Evolutionary conservation across 1,284 basidiomycete genomes (phyloP), one percentile per base, ranked within the genome.

Genomic region (Mycena sp.): DNA sequence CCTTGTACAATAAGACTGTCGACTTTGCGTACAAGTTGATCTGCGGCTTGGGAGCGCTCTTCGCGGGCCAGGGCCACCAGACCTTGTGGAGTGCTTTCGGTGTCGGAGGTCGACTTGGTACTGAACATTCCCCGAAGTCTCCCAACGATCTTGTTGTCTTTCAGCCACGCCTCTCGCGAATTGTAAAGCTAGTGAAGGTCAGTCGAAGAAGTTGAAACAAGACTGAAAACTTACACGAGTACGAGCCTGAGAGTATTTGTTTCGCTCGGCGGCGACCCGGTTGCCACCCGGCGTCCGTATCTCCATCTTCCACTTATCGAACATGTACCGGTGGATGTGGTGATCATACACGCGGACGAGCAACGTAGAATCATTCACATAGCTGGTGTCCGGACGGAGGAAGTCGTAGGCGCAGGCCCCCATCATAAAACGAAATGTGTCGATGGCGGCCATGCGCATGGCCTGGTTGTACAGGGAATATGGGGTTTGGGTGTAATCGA

Each of bases 361-460:
- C 29, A 62, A n/a, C 2, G 11, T 25, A 28, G 44, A 6, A 17
- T 50, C 60, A 3, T 62, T 51, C 19, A 51, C 19, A 30, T 16
- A 50, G 46, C 46, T 1, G 9, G 53, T 62, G 56, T 63, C 14
- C 14, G 38, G 51, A 28, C 12, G 30, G 46, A 61, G 40, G 52
- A 61, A 51, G 46, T 61, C 40, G 40, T 61, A 61, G 48, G 6
- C 25, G 6, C 17, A 48, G 29, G 11, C 53, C 12, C 16, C n/a
- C 21, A 54, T 12, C 19, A 58, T 5, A n/a, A 37, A 55, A 10
- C 62, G 51, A 11, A 63, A 63, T 23, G 55, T 58, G 56, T 63
- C 37, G 62, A 63, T 59, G 28, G 62, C 56, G 32, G 23, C 17
- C 48, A 63, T 54, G 45, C 56, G 51, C 62, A 63, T 63, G 21